Evolutionary conservation across 83 land plant genomes (phyloP), one percentile per base, ranked within the genome.

Genomic region (Thuja plicata): DNA sequence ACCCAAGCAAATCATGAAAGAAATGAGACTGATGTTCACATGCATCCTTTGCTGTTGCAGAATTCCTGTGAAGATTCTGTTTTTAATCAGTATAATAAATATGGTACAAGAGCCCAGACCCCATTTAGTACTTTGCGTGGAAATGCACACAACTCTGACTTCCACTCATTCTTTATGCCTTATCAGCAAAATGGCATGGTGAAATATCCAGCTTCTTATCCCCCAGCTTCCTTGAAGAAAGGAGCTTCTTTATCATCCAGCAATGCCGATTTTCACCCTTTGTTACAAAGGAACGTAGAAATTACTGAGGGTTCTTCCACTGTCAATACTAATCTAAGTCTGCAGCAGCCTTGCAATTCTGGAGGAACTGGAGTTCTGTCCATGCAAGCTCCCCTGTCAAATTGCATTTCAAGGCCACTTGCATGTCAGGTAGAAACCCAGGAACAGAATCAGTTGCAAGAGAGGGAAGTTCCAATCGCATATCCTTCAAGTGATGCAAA

Each of bases 31-130:
- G 93, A 91, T 86, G 90, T 93, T 85, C 92, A 92, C 45, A 92
- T 96, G 97, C 97, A 96, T 94, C 97, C 97, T 83, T 73, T 96
- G 74, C 88, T 96, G 55, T 93, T 96, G 90, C 91, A 93, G 86
- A 89, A 66, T 54, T 52, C 91, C 48, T 83, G 90, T 86, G 92
- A 89, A 76, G 92, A 89, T 77, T 55, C 74, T 16, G 11, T 86
- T 55, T 24, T 17, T 12, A 60, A 86, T 86, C 87, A 32, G 35
- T 46, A 86, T 35, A 57, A 37, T 38, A 57, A 37, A 12, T 37
- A 60, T 66, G 85, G 85, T 48, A 30, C 66, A 3, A 15, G 57
- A 30, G 15, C 62, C 35, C 85, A 46, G 57, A 54, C 17, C 83
- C 84, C 52, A 48, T 78, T 37, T 79, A 52, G 24, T 17, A 50